phyloP scores from a whole-genome alignment of 2,329 filamentous ascomycete species.

The Diaporthe citri region DNA sequence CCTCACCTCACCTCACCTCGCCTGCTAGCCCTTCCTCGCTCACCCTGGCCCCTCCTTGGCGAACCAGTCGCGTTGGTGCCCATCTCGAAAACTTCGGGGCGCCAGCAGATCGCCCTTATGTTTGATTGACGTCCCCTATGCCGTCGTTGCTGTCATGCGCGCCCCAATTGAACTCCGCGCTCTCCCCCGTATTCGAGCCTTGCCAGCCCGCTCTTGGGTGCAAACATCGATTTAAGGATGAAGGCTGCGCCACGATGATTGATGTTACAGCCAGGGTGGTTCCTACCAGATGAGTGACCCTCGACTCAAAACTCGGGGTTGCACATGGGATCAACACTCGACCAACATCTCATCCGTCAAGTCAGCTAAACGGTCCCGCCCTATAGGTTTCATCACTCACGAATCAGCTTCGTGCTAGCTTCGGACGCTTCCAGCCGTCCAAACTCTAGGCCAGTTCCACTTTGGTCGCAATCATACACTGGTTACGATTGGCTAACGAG shows the following conservation, averaged over 20 bases:
- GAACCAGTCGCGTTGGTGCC: constrained; percentile 11
- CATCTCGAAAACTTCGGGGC: not conserved
- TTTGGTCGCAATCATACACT: constrained; percentile 9
- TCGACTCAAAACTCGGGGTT: not conserved
- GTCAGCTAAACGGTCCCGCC: constrained; percentile 20
- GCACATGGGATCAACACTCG: constrained; percentile 3
- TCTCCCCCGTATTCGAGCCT: constrained; percentile 9
- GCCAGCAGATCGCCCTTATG: constrained; percentile 2
- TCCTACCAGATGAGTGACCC: constrained; percentile 2
- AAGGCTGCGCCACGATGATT: constrained; percentile 20
- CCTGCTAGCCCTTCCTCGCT: not conserved
- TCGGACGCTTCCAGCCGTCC: constrained; percentile 22
- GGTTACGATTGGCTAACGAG: constrained; percentile 39
- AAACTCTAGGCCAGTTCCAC: constrained; percentile 19
- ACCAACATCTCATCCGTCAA: not conserved
- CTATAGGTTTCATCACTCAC: constrained; percentile 34
- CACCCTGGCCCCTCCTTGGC: not conserved
- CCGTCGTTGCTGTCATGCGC: constrained; percentile 1
- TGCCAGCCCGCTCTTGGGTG: not conserved
- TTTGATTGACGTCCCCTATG: constrained; percentile 21
- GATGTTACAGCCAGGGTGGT: constrained; percentile 17
- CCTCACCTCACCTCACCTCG: not conserved
- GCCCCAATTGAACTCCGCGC: not conserved
- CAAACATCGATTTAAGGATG: constrained; percentile 3
- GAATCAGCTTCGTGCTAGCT: constrained; percentile 31